Percentiles rank a stretch among this genome's conserved stretches.
Conservation (phyloP, 192 early-diverging fungal species). For the Dimargaris verticillata region DNA sequence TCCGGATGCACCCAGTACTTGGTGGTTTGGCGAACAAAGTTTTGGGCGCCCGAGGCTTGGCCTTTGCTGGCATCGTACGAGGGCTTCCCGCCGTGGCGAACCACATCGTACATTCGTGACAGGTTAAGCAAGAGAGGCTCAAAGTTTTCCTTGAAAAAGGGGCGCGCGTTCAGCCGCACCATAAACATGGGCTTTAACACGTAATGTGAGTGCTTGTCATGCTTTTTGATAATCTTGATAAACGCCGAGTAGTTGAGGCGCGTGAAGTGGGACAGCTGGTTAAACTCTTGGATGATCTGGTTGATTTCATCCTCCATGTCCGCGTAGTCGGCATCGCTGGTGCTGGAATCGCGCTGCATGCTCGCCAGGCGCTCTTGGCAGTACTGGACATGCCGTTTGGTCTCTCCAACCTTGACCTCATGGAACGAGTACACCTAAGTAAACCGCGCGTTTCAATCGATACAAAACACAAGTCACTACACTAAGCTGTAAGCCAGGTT, state of each 20-base stretch:
- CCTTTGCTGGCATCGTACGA: slow-evolving; percentile 20
- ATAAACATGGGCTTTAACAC: slow-evolving; percentile 61
- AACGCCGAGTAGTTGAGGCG: slow-evolving; percentile 73
- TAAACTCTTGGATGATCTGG: slow-evolving; percentile 57
- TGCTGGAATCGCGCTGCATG: slow-evolving; percentile 17
- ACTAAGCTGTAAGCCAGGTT: no score
- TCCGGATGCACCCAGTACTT: slow-evolving; percentile 96
- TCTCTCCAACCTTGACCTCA: slow-evolving; percentile 54
- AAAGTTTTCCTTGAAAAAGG: slow-evolving; percentile 75
- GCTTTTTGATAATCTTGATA: slow-evolving; percentile 94
- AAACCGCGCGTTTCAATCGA: slow-evolving; percentile 15
- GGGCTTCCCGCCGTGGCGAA: slow-evolving; percentile 54
- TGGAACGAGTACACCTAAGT: slow-evolving; percentile 52
- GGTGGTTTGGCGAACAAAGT: slow-evolving; percentile 68
- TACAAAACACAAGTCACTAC: no score
- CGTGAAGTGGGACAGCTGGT: slow-evolving; percentile 57
- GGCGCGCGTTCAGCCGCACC: slow-evolving; percentile 63
- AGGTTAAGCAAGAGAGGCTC: slow-evolving; percentile 72
- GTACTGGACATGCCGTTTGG: slow-evolving; percentile 47
- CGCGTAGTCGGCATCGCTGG: slow-evolving; percentile 32
- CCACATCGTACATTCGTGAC: slow-evolving; percentile 58
- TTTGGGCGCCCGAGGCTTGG: slow-evolving; percentile 28
- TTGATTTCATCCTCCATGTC: slow-evolving; percentile 47
- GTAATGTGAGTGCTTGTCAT: slow-evolving; percentile 87
- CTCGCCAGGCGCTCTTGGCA: slow-evolving; percentile 40